Percentiles rank a stretch among this genome's conserved stretches.
These are phyloP conservation scores for Eimeria maxima DNA, from an alignment of 169 alveolate genomes.

Conservation along the genomic window DNA sequence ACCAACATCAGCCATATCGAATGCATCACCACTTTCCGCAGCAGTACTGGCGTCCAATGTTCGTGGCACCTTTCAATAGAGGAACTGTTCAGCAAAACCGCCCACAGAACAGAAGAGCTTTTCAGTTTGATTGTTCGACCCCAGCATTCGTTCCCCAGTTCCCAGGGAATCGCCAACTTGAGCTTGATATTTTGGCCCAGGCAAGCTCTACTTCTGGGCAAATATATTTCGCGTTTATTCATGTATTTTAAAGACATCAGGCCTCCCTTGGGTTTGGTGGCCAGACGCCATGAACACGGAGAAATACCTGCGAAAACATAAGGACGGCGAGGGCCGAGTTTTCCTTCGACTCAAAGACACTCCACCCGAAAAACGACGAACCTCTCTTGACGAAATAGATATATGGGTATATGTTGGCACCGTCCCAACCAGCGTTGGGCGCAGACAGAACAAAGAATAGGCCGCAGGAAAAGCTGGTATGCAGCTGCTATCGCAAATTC, in stretches of 20 bases:
- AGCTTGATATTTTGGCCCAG: conserved; percentile 22
- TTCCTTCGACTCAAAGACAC: conserved; percentile 12
- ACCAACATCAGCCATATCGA: background rate
- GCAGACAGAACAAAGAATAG: background rate
- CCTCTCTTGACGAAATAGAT: background rate
- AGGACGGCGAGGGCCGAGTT: conserved; percentile 53
- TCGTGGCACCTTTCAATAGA: background rate
- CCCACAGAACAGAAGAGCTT: background rate
- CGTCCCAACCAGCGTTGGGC: background rate
- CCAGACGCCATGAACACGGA: conserved; percentile 27
- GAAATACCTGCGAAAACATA: conserved; percentile 15
- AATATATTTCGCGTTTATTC: background rate
- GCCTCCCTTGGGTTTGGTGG: conserved; percentile 38
- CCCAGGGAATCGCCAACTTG: conserved; percentile 18
- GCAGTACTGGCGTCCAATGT: background rate
- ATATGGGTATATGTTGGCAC: conserved; percentile 57
- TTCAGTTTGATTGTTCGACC: conserved; percentile 5
- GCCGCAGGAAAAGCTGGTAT: background rate
- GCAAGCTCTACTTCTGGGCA: background rate
- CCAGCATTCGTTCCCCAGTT: conserved; percentile 26
- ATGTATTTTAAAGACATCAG: background rate
- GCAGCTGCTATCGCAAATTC: conserved; percentile 13
- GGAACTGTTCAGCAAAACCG: background rate
- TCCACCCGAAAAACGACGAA: background rate
- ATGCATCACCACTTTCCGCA: background rate